A percentile compares a stretch with the other conserved stretches of the same genome.
phyloP scores from a whole-genome alignment of 2,329 filamentous ascomycete genomes.

The Arthrobotrys sinensis region DNA sequence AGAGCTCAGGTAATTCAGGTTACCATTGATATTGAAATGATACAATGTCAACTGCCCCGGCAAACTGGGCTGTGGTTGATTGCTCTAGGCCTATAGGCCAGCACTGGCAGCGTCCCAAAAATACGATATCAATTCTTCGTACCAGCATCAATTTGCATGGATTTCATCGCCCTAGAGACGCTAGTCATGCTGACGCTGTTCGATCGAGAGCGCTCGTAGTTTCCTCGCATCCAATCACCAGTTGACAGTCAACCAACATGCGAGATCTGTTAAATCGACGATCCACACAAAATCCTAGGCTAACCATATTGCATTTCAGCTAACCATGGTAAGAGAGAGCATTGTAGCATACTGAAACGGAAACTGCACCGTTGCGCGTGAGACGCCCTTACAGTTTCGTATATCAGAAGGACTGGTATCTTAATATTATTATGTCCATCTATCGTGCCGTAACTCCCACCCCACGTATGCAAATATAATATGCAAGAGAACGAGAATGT shows the following conservation, averaged over 20 bases:
- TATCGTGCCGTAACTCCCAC: conserved; percentile 16
- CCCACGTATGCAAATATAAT: conserved; percentile 46
- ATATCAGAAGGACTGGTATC: conserved; percentile 28
- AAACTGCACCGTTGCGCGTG: conserved; percentile 27
- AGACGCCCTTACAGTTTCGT: conserved; percentile 44
- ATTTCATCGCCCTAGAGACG: not conserved
- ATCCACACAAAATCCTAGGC: conserved; percentile 21
- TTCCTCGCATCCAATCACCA: not conserved
- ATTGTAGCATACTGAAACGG: not conserved
- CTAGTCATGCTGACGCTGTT: not conserved
- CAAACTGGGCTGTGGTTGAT: not conserved
- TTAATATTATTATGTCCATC: conserved; percentile 22
- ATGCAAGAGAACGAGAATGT: conserved; percentile 42
- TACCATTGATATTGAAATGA: not conserved
- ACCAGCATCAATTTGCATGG: not conserved
- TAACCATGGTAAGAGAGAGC: conserved; percentile 8
- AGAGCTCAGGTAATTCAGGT: not conserved
- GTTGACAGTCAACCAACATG: conserved; percentile 16
- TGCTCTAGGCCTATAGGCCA: not conserved
- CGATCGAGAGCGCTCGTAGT: conserved; percentile 1
- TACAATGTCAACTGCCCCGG: conserved; percentile 1
- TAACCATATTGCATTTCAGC: conserved; percentile 22
- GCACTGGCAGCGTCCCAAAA: conserved; percentile 3
- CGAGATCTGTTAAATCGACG: conserved; percentile 28
- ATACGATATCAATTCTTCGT: conserved; percentile 35